A percentile compares a stretch with the other conserved stretches of the same genome.
These are phyloP conservation scores for Clitoria ternatea DNA, from an alignment of 306 rosid genomes.

Conservation along the genomic window DNA sequence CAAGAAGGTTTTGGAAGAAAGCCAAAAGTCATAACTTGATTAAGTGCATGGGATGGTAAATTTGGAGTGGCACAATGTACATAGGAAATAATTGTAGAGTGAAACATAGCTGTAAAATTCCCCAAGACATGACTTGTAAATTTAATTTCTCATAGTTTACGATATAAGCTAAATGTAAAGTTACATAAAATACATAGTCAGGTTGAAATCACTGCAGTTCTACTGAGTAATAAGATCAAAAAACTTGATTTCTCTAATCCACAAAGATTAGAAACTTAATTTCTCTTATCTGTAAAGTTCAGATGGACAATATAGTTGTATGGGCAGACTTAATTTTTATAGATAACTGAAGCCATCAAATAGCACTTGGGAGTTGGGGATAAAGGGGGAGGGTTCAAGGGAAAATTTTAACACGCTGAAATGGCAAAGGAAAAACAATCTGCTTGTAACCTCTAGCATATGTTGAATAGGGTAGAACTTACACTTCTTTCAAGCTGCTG, in stretches of 20 bases:
- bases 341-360: neutral
- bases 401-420: neutral
- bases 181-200: neutral
- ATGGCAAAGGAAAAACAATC: neutral
- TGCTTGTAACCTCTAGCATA: neutral
- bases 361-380: neutral
- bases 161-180: neutral
- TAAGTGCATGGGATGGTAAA: neutral
- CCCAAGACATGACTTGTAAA: neutral
- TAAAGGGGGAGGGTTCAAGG: neutral
- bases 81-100: neutral
- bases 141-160: neutral
- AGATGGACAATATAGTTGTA: neutral
- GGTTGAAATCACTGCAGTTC: neutral
- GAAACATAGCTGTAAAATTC: neutral
- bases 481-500: constrained; percentile 65
- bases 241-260: neutral
- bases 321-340: neutral
- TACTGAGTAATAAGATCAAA: neutral
- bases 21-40: neutral
- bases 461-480: constrained; percentile 34
- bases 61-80: neutral
- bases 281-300: neutral
- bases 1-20: neutral
- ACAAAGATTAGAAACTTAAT: neutral